Conservation (phyloP, 306 rosid species). For the Oemleria cerasiformis region DNA sequence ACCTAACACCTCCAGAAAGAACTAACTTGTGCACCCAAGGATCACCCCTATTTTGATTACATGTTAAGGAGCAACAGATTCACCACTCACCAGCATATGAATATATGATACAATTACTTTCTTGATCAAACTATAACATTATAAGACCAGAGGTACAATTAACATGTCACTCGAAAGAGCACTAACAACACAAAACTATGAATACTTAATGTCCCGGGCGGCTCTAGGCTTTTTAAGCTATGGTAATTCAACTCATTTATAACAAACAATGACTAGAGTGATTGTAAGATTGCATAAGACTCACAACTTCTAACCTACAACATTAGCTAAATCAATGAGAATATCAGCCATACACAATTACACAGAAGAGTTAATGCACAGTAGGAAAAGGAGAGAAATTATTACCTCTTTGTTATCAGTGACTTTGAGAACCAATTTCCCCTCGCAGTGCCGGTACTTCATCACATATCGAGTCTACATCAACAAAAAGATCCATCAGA, state of each 20-base stretch:
- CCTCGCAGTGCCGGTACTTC: constrained; percentile 82
- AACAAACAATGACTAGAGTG: not conserved
- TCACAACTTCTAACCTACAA: not conserved
- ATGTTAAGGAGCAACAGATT: too few relatives aligned
- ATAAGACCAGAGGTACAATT: not conserved
- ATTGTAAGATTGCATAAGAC: not conserved
- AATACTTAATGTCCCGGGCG: not conserved
- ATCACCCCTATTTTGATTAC: too few relatives aligned
- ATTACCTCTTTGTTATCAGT: constrained; percentile 66
- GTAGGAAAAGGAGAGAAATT: not conserved
- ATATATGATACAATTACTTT: not conserved
- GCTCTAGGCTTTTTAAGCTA: not conserved
- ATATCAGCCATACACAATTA: not conserved
- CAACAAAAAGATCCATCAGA: constrained; percentile 13
- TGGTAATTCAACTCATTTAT: not conserved
- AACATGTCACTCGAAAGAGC: not conserved
- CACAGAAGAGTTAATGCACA: not conserved
- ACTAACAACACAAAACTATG: not conserved
- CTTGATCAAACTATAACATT: not conserved
- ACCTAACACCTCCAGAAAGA: not conserved
- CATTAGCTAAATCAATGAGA: not conserved
- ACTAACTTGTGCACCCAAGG: too few relatives aligned
- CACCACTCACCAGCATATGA: too few relatives aligned
- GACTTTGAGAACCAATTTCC: constrained; percentile 77
- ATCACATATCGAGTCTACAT: constrained; percentile 67